Conservation (phyloP, 2,329 filamentous ascomycete species). For the Aaosphaeria arxii region DNA sequence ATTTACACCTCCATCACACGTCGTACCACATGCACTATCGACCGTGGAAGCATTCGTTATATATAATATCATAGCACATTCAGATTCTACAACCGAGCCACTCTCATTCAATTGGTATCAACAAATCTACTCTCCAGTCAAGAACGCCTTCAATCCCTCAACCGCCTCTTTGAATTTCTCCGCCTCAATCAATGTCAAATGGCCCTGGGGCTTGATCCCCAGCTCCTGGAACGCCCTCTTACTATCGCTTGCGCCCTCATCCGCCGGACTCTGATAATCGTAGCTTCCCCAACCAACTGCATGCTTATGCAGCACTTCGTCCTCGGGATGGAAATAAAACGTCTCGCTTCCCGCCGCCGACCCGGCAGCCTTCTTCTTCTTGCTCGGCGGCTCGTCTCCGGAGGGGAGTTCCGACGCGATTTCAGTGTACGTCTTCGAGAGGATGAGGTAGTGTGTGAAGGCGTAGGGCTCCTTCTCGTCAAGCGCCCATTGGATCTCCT, state of each 20-base stretch:
- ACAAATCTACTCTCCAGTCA: constrained; percentile 41
- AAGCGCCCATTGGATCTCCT: constrained; percentile 85
- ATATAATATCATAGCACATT: no score
- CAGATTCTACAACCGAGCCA: no score
- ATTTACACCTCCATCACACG: no score
- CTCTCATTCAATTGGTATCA: no score
- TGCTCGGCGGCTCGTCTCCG: constrained; percentile 36
- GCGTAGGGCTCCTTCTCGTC: constrained; percentile 89
- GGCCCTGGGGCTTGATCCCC: constrained; percentile 80
- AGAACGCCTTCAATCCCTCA: constrained; percentile 71
- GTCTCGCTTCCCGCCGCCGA: constrained; percentile 50
- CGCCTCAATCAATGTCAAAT: constrained; percentile 83
- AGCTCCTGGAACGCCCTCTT: constrained; percentile 93
- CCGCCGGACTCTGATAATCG: constrained; percentile 73
- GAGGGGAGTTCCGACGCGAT: constrained; percentile 73
- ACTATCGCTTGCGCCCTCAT: constrained; percentile 80
- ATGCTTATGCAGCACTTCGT: constrained; percentile 80
- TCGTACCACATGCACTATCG: no score
- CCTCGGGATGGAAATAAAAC: constrained; percentile 95
- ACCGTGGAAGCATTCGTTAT: no score
- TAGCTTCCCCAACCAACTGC: constrained; percentile 68
- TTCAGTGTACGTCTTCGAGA: constrained; percentile 92
- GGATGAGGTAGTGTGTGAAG: constrained; percentile 88
- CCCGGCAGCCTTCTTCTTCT: constrained; percentile 37
- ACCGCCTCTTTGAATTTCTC: constrained; percentile 72